Conservation (phyloP, 2,329 filamentous ascomycete species). For the Diaporthe eres region DNA sequence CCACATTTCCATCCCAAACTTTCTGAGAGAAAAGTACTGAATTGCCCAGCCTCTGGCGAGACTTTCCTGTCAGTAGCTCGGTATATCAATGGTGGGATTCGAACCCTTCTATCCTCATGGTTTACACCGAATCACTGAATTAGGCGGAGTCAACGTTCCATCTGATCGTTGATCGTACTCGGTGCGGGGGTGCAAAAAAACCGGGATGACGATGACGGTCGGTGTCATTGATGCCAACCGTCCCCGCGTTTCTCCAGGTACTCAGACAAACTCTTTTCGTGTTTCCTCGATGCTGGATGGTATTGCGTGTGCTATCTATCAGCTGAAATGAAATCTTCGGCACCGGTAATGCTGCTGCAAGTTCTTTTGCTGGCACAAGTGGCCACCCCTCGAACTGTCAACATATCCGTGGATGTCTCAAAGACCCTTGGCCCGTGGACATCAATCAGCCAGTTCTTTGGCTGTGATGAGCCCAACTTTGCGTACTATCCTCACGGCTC, state of each 20-base stretch:
- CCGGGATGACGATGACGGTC: not conserved
- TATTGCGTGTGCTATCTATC: not conserved
- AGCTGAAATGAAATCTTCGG: not conserved
- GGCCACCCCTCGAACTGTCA: not conserved
- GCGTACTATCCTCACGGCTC: slow-evolving; percentile 22
- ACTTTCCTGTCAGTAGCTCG: not conserved
- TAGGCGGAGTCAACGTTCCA: slow-evolving; percentile 14
- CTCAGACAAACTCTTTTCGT: not conserved
- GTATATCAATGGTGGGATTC: too few species aligned
- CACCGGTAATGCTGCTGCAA: not conserved
- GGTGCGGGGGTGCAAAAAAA: not conserved
- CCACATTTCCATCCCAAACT: not conserved
- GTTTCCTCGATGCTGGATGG: not conserved
- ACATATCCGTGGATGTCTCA: slow-evolving; percentile 23
- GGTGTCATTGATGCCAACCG: slow-evolving; percentile 2
- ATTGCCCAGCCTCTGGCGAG: not conserved
- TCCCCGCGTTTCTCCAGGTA: not conserved
- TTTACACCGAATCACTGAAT: not conserved
- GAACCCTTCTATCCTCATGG: too few species aligned
- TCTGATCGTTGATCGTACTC: not conserved
- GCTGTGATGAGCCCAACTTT: slow-evolving; percentile 34
- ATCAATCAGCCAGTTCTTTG: slow-evolving; percentile 28
- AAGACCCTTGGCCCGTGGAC: slow-evolving; percentile 10
- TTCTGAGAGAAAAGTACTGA: not conserved
- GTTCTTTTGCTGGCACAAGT: not conserved